Conservation (phyloP, 805 yeast genomes). For the Lachancea lanzarotensis region DNA sequence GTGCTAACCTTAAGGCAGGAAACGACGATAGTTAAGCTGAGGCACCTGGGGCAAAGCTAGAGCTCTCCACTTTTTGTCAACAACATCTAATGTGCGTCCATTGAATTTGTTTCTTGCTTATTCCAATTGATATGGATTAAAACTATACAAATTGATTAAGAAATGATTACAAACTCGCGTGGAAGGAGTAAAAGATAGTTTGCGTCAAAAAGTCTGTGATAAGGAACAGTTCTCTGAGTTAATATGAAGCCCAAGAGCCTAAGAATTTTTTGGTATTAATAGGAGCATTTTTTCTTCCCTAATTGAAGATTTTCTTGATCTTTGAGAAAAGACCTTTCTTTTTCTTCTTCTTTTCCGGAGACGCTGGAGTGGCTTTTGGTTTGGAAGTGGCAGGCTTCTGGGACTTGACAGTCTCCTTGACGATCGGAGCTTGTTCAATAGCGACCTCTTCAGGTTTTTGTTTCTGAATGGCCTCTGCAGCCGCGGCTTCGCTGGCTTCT, state of each 20-base stretch:
- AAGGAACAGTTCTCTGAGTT: too few relatives aligned
- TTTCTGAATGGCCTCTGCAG: slow-evolving; percentile 33
- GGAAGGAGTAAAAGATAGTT: not conserved
- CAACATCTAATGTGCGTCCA: too few relatives aligned
- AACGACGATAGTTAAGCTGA: too few relatives aligned
- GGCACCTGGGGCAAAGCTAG: too few relatives aligned
- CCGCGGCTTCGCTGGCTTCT: slow-evolving; percentile 7
- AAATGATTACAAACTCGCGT: slow-evolving; percentile 8
- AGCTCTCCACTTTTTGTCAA: too few relatives aligned
- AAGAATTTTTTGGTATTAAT: not conserved
- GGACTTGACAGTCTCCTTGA: slow-evolving; percentile 7
- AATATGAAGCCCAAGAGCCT: too few relatives aligned
- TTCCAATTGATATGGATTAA: not conserved
- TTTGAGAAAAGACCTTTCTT: slow-evolving; percentile 21
- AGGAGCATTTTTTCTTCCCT: not conserved
- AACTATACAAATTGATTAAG: slow-evolving; percentile 5
- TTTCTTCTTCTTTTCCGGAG: slow-evolving; percentile 14
- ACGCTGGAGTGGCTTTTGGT: slow-evolving; percentile 4
- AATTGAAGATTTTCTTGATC: slow-evolving; percentile 17
- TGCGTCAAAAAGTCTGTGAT: too few relatives aligned
- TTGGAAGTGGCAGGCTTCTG: slow-evolving; percentile 6
- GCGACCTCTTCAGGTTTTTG: slow-evolving; percentile 33
- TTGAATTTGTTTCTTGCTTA: not conserved
- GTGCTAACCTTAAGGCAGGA: too few relatives aligned
- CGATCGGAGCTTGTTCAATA: slow-evolving; percentile 7